phyloP scores from a whole-genome alignment of 306 rosid genomes.

The Canavalia gladiata region DNA sequence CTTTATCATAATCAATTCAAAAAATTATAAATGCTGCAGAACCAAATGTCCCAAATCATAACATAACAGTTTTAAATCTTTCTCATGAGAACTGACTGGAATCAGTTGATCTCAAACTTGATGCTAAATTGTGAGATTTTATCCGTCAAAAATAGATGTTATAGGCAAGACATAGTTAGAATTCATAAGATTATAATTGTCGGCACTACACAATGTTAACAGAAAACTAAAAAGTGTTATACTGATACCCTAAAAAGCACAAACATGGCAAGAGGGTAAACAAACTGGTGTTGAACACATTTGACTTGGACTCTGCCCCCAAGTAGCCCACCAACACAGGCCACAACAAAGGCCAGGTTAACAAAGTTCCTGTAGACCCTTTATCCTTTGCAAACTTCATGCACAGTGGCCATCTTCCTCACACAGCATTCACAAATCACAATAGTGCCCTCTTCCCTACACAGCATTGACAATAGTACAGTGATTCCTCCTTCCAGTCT shows the following conservation, averaged over 20 bases:
- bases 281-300: background rate
- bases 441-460: background rate
- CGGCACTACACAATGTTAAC: background rate
- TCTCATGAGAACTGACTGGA: background rate
- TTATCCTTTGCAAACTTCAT: background rate
- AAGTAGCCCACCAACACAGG: background rate
- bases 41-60: background rate
- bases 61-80: background rate
- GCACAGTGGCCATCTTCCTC: background rate
- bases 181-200: background rate
- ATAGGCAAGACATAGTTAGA: background rate
- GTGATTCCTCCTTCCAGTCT: background rate
- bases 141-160: background rate
- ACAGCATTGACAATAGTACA: background rate
- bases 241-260: background rate
- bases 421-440: background rate
- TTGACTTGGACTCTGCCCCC: background rate
- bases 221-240: background rate
- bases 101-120: background rate
- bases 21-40: background rate
- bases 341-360: background rate
- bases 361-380: background rate
- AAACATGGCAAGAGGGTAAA: background rate
- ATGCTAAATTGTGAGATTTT: background rate
- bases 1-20: conserved; percentile 6